A percentile compares a stretch with the other conserved stretches of the same genome.
Conservation (phyloP, 768 basidiomycete species). For the Suillus lakei region DNA sequence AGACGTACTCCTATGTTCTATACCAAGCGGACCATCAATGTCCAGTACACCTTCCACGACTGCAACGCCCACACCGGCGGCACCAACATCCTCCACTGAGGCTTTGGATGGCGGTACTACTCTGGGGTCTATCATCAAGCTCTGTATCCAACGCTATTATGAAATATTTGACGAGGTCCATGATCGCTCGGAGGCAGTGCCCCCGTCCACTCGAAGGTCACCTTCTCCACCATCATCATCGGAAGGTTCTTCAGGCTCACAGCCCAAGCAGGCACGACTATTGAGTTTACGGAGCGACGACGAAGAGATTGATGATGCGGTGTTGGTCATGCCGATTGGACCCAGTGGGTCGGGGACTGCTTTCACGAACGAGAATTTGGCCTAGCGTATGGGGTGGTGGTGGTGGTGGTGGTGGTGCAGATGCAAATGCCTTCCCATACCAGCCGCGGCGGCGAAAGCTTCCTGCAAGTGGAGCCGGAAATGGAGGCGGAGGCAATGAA, state of each 20-base stretch:
- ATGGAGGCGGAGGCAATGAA: constrained; percentile 7
- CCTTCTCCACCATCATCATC: constrained; percentile 34
- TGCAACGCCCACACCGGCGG: constrained; percentile 9
- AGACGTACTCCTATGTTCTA: constrained; percentile 76
- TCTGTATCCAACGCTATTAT: constrained; percentile 84
- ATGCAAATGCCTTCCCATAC: constrained; percentile 25
- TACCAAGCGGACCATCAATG: constrained; percentile 54
- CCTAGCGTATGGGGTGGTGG: constrained; percentile 36
- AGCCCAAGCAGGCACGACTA: constrained; percentile 25
- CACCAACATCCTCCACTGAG: constrained; percentile 29
- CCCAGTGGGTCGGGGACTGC: constrained; percentile 34
- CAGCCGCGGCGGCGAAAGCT: constrained; percentile 49
- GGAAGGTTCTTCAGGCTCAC: constrained; percentile 25
- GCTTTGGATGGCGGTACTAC: constrained; percentile 58
- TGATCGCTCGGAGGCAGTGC: constrained; percentile 69
- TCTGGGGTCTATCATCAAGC: constrained; percentile 69
- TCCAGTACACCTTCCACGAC: constrained; percentile 27
- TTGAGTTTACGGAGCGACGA: constrained; percentile 48
- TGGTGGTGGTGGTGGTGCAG: constrained; percentile 20
- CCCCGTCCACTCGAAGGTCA: constrained; percentile 27
- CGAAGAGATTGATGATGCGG: constrained; percentile 77
- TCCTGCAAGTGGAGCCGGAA: constrained; percentile 24
- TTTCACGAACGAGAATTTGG: constrained; percentile 14
- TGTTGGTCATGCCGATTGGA: constrained; percentile 75
- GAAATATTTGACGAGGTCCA: constrained; percentile 85